Conservation (phyloP, 495 filamentous ascomycete genomes). For the Xylaria bambusicola region DNA sequence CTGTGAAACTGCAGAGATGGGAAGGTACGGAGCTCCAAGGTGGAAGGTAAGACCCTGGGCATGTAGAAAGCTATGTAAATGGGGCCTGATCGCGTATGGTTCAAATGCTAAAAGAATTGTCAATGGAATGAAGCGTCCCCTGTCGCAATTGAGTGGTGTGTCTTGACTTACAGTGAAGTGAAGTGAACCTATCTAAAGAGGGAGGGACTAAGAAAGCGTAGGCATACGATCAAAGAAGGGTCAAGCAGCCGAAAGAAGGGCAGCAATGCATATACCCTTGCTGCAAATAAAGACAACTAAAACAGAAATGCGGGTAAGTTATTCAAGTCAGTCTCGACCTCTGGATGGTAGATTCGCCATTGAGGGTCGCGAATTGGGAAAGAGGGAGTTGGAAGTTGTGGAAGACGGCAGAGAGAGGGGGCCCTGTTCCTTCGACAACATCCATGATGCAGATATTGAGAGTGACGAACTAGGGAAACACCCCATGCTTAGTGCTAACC, state of each 20-base stretch:
- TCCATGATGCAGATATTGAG: constrained; percentile 3
- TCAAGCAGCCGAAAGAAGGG: neutral
- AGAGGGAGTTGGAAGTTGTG: constrained; percentile 1
- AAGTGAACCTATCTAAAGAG: constrained; percentile 18
- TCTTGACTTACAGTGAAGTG: constrained; percentile 34
- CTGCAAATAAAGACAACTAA: neutral
- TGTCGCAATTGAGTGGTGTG: neutral
- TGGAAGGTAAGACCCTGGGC: neutral
- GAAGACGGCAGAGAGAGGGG: neutral
- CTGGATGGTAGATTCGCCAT: neutral
- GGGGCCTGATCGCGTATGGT: too few relatives aligned
- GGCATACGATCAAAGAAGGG: neutral
- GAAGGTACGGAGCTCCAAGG: neutral
- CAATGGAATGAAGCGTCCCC: constrained; percentile 21
- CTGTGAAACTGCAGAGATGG: neutral
- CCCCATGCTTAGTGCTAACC: constrained; percentile 10
- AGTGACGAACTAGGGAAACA: neutral
- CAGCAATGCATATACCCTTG: neutral
- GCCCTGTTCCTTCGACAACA: neutral
- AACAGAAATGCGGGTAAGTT: neutral
- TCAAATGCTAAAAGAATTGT: constrained; percentile 29
- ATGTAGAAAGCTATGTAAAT: neutral
- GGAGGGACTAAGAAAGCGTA: neutral
- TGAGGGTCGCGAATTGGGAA: neutral
- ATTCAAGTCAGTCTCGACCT: neutral